Evolutionary conservation across 768 basidiomycete species (phyloP), one percentile per base, ranked within the genome.

Genomic region (Tremella yokohamensis): DNA sequence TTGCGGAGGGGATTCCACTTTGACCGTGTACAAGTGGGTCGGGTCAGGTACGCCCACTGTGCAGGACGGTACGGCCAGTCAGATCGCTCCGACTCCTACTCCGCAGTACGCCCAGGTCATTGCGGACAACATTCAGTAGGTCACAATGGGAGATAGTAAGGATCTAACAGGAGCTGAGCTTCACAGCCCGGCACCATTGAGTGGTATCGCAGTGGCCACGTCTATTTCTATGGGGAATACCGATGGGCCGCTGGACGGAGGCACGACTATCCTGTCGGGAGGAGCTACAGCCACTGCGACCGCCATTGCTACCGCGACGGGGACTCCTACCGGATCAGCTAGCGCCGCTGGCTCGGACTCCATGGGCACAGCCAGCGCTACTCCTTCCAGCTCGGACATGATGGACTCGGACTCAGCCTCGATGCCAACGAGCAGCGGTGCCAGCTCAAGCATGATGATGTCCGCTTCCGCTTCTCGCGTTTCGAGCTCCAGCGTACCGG

Each of bases 1-100:
- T 24, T 68, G 66, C 40, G 63, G 66, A 9, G 66, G 66, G 0
- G 44, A 50, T 1, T 47, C 50, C 2, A 60, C 57, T 2, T 48
- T 68, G 6, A 55, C 62, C 2, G n/a, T 67, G 13, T 67, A 64
- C 60, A 52, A 65, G 48, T 53, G 49, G 26, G 49, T 38, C 9
- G 56, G 56, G 16, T 39, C 42, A 16, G 49, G 49, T 1, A 29
- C 38, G 12, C 56, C 56, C 3, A 57, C 48, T 15, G 48, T 57
- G 19, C n/a, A 19, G n/a, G 48, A 45, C 19, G 25, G 39, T 24
- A 38, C 56, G 12, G 25, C 19, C 16, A 37, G 48, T 22, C 48
- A 52, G 6, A 19, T 58, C 25, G 12, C 52, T 7, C 57, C 57
- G 2, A 16, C 18, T 22, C 57, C 57, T 8, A 38, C 20, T 18